These are phyloP conservation scores for Rosa lucieae DNA, from an alignment of 306 rosid genomes.

Conservation along the genomic window DNA sequence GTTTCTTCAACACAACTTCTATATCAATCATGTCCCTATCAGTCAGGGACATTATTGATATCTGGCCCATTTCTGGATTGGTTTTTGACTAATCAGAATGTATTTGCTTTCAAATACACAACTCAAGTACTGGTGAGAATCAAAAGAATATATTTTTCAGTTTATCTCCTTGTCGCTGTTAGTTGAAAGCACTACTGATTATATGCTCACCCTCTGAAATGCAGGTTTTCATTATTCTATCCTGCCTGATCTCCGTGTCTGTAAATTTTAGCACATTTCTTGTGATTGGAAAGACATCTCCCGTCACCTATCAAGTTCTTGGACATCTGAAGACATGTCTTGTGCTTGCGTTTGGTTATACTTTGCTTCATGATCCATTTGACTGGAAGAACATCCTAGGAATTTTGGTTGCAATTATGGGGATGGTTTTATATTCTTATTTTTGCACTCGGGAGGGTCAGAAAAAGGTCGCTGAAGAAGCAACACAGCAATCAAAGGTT, in stretches of 20 bases:
- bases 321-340: slow-evolving; percentile 97
- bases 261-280: slow-evolving; percentile 97
- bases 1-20: slow-evolving; percentile 98
- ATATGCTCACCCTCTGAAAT: slow-evolving; percentile 21
- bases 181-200: slow-evolving; percentile 9
- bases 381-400: slow-evolving; percentile 93
- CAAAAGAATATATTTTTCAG: slow-evolving; percentile 7
- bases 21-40: slow-evolving; percentile 92
- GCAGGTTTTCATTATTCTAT: slow-evolving; percentile 79
- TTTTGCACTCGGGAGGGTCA: slow-evolving; percentile 70
- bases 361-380: slow-evolving; percentile 83
- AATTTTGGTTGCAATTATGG: slow-evolving; percentile 69
- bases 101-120: slow-evolving; percentile 85
- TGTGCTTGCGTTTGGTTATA: slow-evolving; percentile 85
- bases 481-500: slow-evolving; percentile 66
- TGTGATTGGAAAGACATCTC: slow-evolving; percentile 94
- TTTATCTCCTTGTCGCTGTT: neutral
- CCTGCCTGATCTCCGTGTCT: slow-evolving; percentile 91
- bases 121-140: slow-evolving; percentile 86
- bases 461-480: slow-evolving; percentile 62
- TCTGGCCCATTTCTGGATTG: slow-evolving; percentile 83
- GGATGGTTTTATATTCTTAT: slow-evolving; percentile 89
- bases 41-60: slow-evolving; percentile 77
- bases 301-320: slow-evolving; percentile 95
- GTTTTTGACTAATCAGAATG: slow-evolving; percentile 71